phyloP scores from a whole-genome alignment of 2,329 filamentous ascomycete species.

The Colletotrichum gloeosporioides region DNA sequence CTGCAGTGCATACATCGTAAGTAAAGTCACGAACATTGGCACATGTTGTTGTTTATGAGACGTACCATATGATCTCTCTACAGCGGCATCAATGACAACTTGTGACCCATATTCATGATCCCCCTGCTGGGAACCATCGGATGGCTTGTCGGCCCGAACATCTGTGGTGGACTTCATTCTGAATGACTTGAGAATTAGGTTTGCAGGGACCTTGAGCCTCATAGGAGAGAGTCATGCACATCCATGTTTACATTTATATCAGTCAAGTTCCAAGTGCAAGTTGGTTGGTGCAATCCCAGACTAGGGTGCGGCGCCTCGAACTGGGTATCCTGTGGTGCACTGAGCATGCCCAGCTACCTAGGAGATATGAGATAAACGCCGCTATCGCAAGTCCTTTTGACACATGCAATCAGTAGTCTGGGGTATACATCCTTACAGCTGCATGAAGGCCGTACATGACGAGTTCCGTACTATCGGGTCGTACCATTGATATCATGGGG shows the following conservation, averaged over 20 bases:
- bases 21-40: neutral
- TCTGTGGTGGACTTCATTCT: neutral
- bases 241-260: neutral
- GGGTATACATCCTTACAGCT: neutral
- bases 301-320: neutral
- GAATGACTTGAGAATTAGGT: neutral
- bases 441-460: neutral
- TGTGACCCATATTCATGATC: neutral
- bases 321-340: neutral
- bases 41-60: neutral
- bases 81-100: neutral
- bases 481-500: neutral
- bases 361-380: neutral
- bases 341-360: neutral
- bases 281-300: neutral
- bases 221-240: neutral
- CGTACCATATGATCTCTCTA: neutral
- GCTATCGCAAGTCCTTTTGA: neutral
- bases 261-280: neutral
- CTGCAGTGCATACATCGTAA: neutral
- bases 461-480: neutral
- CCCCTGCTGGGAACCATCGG: neutral
- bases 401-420: neutral
- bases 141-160: neutral
- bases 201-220: neutral